These are phyloP conservation scores for Kuraishia ogatae DNA, from an alignment of 805 yeast species.

Conservation along the genomic window DNA sequence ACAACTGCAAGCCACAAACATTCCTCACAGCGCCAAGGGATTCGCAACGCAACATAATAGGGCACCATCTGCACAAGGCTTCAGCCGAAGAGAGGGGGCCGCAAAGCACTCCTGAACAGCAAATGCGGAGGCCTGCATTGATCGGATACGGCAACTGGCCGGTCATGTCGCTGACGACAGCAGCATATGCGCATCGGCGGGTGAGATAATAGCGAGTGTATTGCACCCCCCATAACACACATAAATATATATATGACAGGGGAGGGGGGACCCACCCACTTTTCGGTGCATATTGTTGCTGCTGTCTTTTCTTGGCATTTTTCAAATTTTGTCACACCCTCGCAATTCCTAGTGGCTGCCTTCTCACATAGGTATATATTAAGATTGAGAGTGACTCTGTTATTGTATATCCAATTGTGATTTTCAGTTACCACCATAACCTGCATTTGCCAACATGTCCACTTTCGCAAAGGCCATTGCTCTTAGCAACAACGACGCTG, in stretches of 20 bases:
- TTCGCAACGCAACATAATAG: neutral
- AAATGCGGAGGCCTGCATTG: neutral
- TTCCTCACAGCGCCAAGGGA: neutral
- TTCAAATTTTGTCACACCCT: neutral
- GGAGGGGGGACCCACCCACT: neutral
- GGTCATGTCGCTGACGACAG: neutral
- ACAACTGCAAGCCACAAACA: neutral
- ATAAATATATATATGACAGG: too few species aligned
- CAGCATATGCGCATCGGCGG: neutral
- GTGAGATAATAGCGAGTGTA: too few species aligned
- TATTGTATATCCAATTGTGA: neutral
- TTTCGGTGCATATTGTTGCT: neutral
- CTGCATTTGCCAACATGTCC: constrained; percentile 14
- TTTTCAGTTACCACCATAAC: neutral
- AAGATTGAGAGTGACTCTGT: too few species aligned
- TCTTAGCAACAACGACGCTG: constrained; percentile 29
- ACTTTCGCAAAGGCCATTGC: constrained; percentile 28
- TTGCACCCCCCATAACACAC: too few species aligned
- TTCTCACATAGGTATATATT: too few species aligned
- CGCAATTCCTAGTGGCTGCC: too few species aligned
- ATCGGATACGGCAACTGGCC: neutral
- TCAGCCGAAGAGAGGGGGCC: neutral
- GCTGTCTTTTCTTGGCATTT: neutral
- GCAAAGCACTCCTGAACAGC: neutral
- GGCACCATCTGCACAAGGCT: neutral